Conservation (phyloP, 2,329 filamentous ascomycete genomes). For the Talaromyces verruculosus region DNA sequence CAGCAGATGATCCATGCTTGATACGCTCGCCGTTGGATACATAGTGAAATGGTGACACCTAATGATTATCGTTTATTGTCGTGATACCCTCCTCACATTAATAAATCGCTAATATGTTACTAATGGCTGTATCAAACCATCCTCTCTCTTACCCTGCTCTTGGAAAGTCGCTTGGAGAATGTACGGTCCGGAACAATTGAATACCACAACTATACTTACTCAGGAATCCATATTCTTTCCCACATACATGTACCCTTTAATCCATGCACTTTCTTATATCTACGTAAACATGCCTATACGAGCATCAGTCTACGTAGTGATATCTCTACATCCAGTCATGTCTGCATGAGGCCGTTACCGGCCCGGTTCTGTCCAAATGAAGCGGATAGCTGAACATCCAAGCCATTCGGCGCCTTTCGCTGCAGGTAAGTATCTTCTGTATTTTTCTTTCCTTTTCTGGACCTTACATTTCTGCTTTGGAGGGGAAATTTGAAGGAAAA, state of each 20-base stretch:
- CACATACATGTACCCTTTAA: background rate
- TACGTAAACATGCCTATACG: background rate
- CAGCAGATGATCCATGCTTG: slow-evolving; percentile 73
- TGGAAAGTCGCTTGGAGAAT: background rate
- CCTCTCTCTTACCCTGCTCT: background rate
- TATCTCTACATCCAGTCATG: too few species aligned
- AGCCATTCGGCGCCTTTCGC: background rate
- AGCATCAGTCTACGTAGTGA: background rate
- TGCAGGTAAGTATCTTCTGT: background rate
- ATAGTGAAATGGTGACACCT: background rate
- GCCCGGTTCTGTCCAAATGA: background rate
- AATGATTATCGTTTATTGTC: background rate
- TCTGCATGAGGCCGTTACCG: background rate
- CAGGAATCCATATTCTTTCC: background rate
- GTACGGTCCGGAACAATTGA: background rate
- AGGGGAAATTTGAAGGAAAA: background rate
- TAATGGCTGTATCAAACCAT: background rate
- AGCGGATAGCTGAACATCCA: background rate
- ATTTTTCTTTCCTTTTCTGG: background rate
- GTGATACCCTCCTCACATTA: slow-evolving; percentile 5
- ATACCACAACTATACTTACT: background rate
- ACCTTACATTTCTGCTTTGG: background rate
- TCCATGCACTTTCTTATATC: background rate
- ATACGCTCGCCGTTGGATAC: background rate
- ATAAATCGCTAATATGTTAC: background rate